Conservation (phyloP, 2,329 filamentous ascomycete genomes). For the Hypocreales sp. region DNA sequence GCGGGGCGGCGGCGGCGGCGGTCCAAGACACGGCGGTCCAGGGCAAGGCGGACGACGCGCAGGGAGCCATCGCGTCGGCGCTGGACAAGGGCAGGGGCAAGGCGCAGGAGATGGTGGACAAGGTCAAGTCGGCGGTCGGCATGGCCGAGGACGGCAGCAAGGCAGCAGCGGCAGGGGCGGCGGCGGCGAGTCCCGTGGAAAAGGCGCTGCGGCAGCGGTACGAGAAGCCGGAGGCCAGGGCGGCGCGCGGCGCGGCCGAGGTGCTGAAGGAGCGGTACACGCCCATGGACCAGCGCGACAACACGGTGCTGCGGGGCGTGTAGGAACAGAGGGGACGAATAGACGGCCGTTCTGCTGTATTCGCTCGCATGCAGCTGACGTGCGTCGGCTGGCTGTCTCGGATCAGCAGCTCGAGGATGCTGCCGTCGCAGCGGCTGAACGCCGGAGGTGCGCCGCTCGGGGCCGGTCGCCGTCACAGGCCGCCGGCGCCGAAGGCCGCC, state of each 20-base stretch:
- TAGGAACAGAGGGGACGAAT: too few species aligned
- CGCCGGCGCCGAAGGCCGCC: too few species aligned
- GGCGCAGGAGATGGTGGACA: slow-evolving; percentile 22
- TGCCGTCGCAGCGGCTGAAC: too few species aligned
- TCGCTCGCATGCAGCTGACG: too few species aligned
- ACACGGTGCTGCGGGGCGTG: slow-evolving; percentile 25
- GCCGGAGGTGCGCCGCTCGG: too few species aligned
- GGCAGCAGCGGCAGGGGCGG: slow-evolving; percentile 10
- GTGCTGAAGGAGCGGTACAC: slow-evolving; percentile 39
- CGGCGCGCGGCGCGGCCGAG: slow-evolving; percentile 34
- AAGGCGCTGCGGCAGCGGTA: slow-evolving; percentile 36
- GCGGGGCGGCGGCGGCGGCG: slow-evolving; percentile 10
- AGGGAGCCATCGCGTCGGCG: slow-evolving; percentile 20
- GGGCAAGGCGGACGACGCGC: slow-evolving; percentile 17
- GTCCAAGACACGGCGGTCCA: slow-evolving; percentile 13
- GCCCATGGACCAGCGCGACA: slow-evolving; percentile 29
- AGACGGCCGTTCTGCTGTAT: too few species aligned
- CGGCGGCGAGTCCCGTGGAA: slow-evolving; percentile 19
- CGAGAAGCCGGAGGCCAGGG: slow-evolving; percentile 21
- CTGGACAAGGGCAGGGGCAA: slow-evolving; percentile 25
- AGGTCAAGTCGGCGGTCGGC: slow-evolving; percentile 19
- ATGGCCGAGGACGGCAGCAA: slow-evolving; percentile 20
- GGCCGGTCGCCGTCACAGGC: too few species aligned
- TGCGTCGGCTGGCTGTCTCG: too few species aligned
- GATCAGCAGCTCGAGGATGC: too few species aligned